Percentiles rank a stretch among this genome's conserved stretches.
Conservation (phyloP, 805 yeast genomes). For the Metschnikowia continentalis region DNA sequence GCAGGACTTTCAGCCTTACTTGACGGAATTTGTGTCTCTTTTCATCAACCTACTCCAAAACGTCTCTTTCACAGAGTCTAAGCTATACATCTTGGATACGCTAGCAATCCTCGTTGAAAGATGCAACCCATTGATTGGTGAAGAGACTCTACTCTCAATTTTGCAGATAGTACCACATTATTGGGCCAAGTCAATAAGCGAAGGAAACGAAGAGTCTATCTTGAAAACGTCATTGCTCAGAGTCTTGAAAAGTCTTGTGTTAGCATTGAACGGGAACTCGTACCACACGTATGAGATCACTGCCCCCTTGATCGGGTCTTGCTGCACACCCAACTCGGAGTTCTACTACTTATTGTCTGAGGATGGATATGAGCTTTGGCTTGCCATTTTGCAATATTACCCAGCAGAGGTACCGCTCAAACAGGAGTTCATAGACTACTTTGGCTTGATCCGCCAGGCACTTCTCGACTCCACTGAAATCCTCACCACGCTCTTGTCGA, state of each 20-base stretch:
- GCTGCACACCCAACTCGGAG: constrained; percentile 46
- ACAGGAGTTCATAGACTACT: constrained; percentile 39
- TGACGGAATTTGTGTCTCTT: constrained; percentile 48
- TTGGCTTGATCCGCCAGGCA: constrained; percentile 54
- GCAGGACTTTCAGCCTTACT: constrained; percentile 59
- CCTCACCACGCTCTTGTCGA: constrained; percentile 56
- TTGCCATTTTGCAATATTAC: constrained; percentile 58
- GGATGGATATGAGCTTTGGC: constrained; percentile 86
- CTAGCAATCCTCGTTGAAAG: constrained; percentile 59
- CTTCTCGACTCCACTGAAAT: constrained; percentile 72
- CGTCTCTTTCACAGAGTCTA: constrained; percentile 66
- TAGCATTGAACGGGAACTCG: constrained; percentile 54
- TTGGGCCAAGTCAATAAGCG: constrained; percentile 63
- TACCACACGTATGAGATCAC: constrained; percentile 48
- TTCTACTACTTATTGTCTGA: constrained; percentile 60
- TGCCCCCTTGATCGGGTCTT: constrained; percentile 61
- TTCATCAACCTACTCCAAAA: constrained; percentile 47
- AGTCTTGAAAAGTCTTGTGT: constrained; percentile 51
- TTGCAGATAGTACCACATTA: constrained; percentile 58
- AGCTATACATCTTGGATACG: constrained; percentile 66
- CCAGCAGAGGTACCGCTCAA: constrained; percentile 38
- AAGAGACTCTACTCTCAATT: constrained; percentile 47
- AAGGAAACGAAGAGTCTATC: constrained; percentile 33
- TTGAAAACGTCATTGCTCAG: constrained; percentile 42
- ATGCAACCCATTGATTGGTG: constrained; percentile 59